Percentiles rank a stretch among this genome's conserved stretches.
These are phyloP conservation scores for Decorospora gaudefroyi DNA, from an alignment of 2,329 filamentous ascomycete species.

Conservation along the genomic window DNA sequence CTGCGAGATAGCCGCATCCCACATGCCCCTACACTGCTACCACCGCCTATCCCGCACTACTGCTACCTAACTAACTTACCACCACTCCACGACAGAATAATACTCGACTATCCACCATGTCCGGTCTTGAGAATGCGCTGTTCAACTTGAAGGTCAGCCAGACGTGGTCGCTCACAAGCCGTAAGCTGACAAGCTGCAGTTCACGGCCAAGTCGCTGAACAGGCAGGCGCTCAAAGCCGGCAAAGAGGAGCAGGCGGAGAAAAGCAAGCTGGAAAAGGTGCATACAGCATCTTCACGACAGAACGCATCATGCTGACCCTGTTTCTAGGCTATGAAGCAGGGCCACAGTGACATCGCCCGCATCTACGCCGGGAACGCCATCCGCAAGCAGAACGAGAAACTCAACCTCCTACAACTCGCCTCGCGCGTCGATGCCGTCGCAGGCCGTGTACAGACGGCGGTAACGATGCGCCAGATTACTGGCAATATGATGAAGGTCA, in stretches of 20 bases:
- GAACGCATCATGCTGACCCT: background rate
- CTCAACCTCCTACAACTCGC: constrained; percentile 62
- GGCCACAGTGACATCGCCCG: constrained; percentile 64
- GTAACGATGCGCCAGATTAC: constrained; percentile 66
- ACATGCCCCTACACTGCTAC: constrained; percentile 13
- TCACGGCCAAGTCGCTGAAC: constrained; percentile 67
- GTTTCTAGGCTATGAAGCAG: constrained; percentile 60
- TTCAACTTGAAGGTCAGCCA: constrained; percentile 63
- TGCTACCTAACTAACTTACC: constrained; percentile 14
- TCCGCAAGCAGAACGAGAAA: constrained; percentile 66
- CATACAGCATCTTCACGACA: background rate
- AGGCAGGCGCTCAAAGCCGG: constrained; percentile 64
- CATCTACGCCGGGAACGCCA: constrained; percentile 66
- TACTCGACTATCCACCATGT: constrained; percentile 51
- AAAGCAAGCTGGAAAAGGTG: constrained; percentile 65
- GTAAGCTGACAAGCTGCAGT: constrained; percentile 50
- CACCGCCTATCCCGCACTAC: constrained; percentile 20
- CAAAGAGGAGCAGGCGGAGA: constrained; percentile 65
- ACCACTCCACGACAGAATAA: constrained; percentile 13
- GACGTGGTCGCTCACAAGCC: background rate
- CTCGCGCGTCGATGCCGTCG: constrained; percentile 63
- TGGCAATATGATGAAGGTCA: constrained; percentile 65
- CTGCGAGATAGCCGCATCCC: constrained; percentile 35
- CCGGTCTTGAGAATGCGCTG: constrained; percentile 64
- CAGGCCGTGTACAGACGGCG: constrained; percentile 64